phyloP scores from a whole-genome alignment of 2,329 filamentous ascomycete species.

The Ophiocordyceps camponoti-saundersi region DNA sequence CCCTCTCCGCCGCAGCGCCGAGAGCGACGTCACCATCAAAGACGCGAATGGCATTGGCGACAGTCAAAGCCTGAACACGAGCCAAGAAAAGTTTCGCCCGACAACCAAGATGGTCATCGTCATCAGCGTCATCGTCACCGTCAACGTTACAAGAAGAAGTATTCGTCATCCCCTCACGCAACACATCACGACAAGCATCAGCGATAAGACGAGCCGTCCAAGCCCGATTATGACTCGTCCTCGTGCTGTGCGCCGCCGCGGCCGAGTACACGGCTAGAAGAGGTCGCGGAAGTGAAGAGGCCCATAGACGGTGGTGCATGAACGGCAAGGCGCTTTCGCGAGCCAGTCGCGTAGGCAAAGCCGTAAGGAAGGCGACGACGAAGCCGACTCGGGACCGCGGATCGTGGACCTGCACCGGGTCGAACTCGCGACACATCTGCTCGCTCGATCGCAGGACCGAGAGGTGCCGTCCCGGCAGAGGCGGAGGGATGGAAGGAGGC shows the following conservation, averaged over 20 bases:
- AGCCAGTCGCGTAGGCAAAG: constrained; percentile 17
- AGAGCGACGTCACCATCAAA: constrained; percentile 25
- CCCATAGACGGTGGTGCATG: constrained; percentile 25
- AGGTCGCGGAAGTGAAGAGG: constrained; percentile 18
- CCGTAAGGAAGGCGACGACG: constrained; percentile 14
- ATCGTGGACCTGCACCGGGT: constrained; percentile 18
- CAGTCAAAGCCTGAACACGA: constrained; percentile 22
- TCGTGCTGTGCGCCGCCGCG: constrained; percentile 19
- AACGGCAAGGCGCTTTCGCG: constrained; percentile 20
- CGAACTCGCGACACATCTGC: constrained; percentile 8
- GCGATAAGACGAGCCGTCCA: constrained; percentile 21
- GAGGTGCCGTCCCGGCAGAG: constrained; percentile 13
- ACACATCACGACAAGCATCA: constrained; percentile 19
- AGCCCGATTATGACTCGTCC: constrained; percentile 18
- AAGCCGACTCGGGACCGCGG: constrained; percentile 17
- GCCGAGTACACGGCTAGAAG: constrained; percentile 23
- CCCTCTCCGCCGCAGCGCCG: constrained; percentile 21
- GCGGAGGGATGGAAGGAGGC: constrained; percentile 6
- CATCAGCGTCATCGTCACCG: not conserved
- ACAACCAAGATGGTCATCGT: not conserved
- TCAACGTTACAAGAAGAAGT: not conserved
- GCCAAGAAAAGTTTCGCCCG: constrained; percentile 10
- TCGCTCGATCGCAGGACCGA: constrained; percentile 8
- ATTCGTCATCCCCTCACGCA: constrained; percentile 13
- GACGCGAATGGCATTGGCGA: constrained; percentile 23